These are phyloP conservation scores for Isabelozyma gotoi DNA, from an alignment of 805 yeast species.

Conservation along the genomic window DNA sequence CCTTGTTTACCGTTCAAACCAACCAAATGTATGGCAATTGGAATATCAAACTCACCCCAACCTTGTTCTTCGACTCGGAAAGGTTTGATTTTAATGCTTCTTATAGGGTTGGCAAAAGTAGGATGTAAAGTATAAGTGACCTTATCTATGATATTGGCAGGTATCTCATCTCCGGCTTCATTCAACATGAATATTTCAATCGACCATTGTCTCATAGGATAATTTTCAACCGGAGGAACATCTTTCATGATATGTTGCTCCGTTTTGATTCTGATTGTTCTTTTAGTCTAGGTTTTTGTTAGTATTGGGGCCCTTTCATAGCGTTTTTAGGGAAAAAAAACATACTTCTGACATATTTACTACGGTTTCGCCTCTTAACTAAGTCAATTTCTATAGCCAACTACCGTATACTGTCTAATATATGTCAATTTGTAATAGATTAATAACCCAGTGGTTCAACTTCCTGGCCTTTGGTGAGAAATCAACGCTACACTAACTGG, in stretches of 20 bases:
- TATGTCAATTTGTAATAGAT: neutral
- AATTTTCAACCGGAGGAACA: conserved; percentile 82
- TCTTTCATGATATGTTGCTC: conserved; percentile 80
- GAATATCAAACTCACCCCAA: conserved; percentile 97
- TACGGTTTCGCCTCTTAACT: too few relatives aligned
- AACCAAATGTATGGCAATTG: conserved; percentile 68
- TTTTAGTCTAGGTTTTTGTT: conserved; percentile 53
- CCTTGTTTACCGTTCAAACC: conserved; percentile 75
- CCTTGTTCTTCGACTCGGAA: conserved; percentile 90
- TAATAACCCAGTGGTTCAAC: too few relatives aligned
- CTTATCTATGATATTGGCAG: conserved; percentile 86
- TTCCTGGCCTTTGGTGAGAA: too few relatives aligned
- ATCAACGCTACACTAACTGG: too few relatives aligned
- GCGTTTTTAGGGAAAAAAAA: neutral
- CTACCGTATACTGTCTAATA: too few relatives aligned
- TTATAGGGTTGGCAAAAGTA: conserved; percentile 85
- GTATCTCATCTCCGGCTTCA: conserved; percentile 75
- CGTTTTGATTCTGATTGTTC: conserved; percentile 87
- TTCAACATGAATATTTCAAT: conserved; percentile 75
- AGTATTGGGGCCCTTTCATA: too few relatives aligned
- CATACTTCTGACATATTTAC: conserved; percentile 23
- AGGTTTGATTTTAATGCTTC: conserved; percentile 79
- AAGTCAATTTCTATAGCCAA: neutral
- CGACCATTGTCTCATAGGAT: conserved; percentile 94
- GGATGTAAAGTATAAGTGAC: conserved; percentile 95